Evolutionary conservation across 2,329 filamentous ascomycete genomes (phyloP).

Genomic region (Thelonectria olida): DNA sequence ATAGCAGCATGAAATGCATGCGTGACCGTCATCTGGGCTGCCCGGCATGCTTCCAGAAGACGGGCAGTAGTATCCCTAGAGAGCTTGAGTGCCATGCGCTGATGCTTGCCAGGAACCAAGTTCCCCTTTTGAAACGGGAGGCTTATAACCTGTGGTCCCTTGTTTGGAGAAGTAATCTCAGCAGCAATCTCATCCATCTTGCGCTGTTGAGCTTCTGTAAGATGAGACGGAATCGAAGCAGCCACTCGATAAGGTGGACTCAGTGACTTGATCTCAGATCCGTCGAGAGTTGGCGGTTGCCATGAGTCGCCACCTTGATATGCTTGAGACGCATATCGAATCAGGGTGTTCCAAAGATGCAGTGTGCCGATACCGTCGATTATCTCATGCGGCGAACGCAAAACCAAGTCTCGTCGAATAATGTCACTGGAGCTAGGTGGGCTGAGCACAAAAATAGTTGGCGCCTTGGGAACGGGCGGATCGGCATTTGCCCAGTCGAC

Average conservation of each 20-base stretch:
- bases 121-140: conserved; percentile 35
- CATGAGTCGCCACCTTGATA: conserved; percentile 24
- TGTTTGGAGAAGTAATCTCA: neutral
- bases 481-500: conserved; percentile 47
- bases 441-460: conserved; percentile 46
- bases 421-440: neutral
- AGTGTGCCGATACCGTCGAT: conserved; percentile 52
- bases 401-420: conserved; percentile 43
- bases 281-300: conserved; percentile 27
- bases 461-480: conserved; percentile 42
- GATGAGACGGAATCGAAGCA: rapidly evolving
- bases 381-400: conserved; percentile 51
- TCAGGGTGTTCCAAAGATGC: conserved; percentile 44
- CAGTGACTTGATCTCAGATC: conserved; percentile 24
- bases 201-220: neutral
- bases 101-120: conserved; percentile 33
- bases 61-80: conserved; percentile 21
- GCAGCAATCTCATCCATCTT: neutral
- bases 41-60: conserved; percentile 33
- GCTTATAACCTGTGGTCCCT: neutral
- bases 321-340: conserved; percentile 35
- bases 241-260: conserved; percentile 26
- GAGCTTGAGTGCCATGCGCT: conserved; percentile 36
- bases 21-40: conserved; percentile 36
- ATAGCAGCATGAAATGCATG: conserved; percentile 47